A percentile compares a stretch with the other conserved stretches of the same genome.
These are phyloP conservation scores for Mycena sp. DNA, from an alignment of 1,284 basidiomycete species.

Conservation along the genomic window DNA sequence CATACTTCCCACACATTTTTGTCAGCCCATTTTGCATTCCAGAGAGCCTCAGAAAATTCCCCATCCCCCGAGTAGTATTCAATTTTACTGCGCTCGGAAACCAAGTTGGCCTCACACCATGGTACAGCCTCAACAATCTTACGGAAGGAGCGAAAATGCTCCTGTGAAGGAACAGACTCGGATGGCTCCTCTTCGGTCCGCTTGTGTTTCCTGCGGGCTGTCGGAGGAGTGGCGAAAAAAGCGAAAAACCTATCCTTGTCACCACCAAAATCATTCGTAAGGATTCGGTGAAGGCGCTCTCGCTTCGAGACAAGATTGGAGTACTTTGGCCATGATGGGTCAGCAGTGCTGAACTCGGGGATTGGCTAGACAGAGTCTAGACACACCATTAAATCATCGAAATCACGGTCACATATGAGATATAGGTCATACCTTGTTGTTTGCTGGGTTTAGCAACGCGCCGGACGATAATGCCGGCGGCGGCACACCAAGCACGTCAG, in stretches of 20 bases:
- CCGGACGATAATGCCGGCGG: too few species aligned
- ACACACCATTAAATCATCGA: too few species aligned
- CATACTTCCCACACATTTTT: slow-evolving; percentile 11
- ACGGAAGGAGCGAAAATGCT: background rate
- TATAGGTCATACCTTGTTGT: too few species aligned
- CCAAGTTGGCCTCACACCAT: too few species aligned
- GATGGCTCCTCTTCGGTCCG: background rate
- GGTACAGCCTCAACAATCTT: too few species aligned
- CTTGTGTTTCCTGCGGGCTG: background rate
- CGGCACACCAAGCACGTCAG: too few species aligned
- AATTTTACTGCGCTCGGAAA: too few species aligned
- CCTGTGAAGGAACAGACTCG: background rate
- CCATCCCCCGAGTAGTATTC: too few species aligned
- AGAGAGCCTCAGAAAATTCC: too few species aligned
- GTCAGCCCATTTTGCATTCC: background rate
- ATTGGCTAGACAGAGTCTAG: too few species aligned
- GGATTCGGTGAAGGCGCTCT: background rate
- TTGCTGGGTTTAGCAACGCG: too few species aligned
- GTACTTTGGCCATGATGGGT: slow-evolving; percentile 1
- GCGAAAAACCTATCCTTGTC: slow-evolving; percentile 6
- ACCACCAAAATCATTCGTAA: background rate
- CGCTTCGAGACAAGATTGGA: slow-evolving; percentile 7
- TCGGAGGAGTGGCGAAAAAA: background rate
- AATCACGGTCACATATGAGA: too few species aligned
- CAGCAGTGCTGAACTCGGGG: background rate